phyloP scores from a whole-genome alignment of 2,329 filamentous ascomycete genomes.

The Colletotrichum brevisporum region DNA sequence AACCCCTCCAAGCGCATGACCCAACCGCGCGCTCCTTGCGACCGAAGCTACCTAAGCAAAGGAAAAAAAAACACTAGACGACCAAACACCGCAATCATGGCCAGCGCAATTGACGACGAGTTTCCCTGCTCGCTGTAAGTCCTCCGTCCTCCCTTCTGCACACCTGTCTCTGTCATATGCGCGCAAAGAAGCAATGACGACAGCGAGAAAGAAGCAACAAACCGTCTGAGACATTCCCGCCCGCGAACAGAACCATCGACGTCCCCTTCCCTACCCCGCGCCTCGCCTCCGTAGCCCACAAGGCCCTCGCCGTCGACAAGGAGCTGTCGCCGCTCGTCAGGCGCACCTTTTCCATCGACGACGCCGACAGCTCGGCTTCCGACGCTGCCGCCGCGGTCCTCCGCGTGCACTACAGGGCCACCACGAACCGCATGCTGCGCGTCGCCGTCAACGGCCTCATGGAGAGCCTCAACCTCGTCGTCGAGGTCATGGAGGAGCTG shows the following conservation, averaged over 20 bases:
- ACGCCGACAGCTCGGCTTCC: conserved; percentile 41
- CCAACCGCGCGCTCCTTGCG: not conserved
- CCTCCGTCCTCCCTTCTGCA: not conserved
- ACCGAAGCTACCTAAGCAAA: not conserved
- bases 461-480: conserved; percentile 86
- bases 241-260: conserved; percentile 65
- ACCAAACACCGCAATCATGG: conserved; percentile 50
- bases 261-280: conserved; percentile 86
- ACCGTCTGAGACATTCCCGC: conserved; percentile 57
- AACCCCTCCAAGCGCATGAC: conserved; percentile 3
- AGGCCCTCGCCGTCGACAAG: conserved; percentile 85
- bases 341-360: conserved; percentile 74
- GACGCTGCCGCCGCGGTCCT: conserved; percentile 66
- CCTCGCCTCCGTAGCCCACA: conserved; percentile 82
- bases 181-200: conserved; percentile 1
- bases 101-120: conserved; percentile 54
- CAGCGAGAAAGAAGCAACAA: conserved; percentile 33
- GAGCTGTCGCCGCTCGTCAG: conserved; percentile 90
- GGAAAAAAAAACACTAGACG: conserved; percentile 9
- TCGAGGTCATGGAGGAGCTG: conserved; percentile 91
- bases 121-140: conserved; percentile 77
- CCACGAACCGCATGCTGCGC: conserved; percentile 95
- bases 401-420: conserved; percentile 83
- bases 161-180: not conserved
- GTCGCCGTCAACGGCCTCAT: conserved; percentile 98